These are phyloP conservation scores for Trichophyton rubrum DNA, from an alignment of 2,329 filamentous ascomycete genomes.

Conservation along the genomic window DNA sequence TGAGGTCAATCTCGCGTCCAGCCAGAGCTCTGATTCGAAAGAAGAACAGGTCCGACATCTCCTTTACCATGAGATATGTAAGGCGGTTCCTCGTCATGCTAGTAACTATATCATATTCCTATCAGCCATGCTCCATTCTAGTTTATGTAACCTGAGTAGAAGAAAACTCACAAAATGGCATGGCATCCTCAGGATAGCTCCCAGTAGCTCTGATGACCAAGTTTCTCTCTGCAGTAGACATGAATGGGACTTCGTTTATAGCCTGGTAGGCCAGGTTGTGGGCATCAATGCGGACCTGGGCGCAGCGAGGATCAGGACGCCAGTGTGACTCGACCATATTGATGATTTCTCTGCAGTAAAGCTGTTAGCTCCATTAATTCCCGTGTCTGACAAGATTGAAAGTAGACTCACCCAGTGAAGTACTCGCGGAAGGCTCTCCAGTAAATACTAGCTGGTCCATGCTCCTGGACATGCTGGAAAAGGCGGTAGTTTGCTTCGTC, in stretches of 20 bases:
- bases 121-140: neutral
- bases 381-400: neutral
- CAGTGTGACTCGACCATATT: constrained; percentile 15
- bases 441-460: constrained; percentile 17
- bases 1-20: neutral
- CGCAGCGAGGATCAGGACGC: constrained; percentile 14
- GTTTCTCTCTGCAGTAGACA: constrained; percentile 16
- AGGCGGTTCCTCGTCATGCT: constrained; percentile 15
- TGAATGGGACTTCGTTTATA: constrained; percentile 14
- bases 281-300: constrained; percentile 11
- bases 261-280: constrained; percentile 17
- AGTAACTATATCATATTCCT: constrained; percentile 12
- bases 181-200: constrained; percentile 15
- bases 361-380: neutral
- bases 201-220: constrained; percentile 13
- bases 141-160: neutral
- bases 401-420: constrained; percentile 18
- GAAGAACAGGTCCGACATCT: neutral
- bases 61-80: constrained; percentile 18
- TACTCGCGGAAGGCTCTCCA: constrained; percentile 19
- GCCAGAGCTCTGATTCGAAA: neutral
- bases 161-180: constrained; percentile 19
- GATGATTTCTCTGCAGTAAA: constrained; percentile 3
- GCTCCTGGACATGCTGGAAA: constrained; percentile 12
- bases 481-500: constrained; percentile 17